Conservation (phyloP, 495 filamentous ascomycete species). For the Elaphomyces granulatus region DNA sequence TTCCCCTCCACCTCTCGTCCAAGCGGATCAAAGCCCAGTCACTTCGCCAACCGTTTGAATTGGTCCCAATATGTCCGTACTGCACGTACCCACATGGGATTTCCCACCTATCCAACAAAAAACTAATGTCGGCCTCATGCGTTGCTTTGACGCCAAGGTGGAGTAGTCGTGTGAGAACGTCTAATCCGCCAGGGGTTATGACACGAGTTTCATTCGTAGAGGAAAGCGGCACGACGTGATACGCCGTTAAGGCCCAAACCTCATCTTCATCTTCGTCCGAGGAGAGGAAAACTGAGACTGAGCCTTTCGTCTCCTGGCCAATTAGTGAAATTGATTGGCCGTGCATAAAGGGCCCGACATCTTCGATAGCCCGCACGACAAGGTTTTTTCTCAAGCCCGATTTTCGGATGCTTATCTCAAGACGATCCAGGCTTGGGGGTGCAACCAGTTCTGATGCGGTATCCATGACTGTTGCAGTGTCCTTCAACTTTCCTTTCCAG, state of each 20-base stretch:
- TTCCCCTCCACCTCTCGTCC: conserved; percentile 2
- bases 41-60: conserved; percentile 1
- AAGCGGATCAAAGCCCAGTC: conserved; percentile 4
- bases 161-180: conserved; percentile 2
- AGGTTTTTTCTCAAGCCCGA: not conserved
- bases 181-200: conserved; percentile 4
- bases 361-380: not conserved
- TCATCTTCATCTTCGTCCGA: not conserved
- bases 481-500: no score
- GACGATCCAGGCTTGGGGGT: not conserved
- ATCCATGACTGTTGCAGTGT: no score
- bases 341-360: not conserved
- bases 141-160: not conserved
- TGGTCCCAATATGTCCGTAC: conserved; percentile 3
- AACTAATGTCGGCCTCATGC: not conserved
- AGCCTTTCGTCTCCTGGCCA: conserved; percentile 4
- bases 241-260: conserved; percentile 3
- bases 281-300: conserved; percentile 5
- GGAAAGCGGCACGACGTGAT: conserved; percentile 3
- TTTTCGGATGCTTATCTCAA: conserved; percentile 1
- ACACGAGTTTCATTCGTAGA: not conserved
- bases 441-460: conserved; percentile 1
- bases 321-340: conserved; percentile 5
- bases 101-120: conserved; percentile 1
- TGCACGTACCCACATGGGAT: conserved; percentile 1